A percentile compares a stretch with the other conserved stretches of the same genome.
These are phyloP conservation scores for Byssoonygena ceratinophila DNA, from an alignment of 2,329 filamentous ascomycete genomes.

Conservation along the genomic window DNA sequence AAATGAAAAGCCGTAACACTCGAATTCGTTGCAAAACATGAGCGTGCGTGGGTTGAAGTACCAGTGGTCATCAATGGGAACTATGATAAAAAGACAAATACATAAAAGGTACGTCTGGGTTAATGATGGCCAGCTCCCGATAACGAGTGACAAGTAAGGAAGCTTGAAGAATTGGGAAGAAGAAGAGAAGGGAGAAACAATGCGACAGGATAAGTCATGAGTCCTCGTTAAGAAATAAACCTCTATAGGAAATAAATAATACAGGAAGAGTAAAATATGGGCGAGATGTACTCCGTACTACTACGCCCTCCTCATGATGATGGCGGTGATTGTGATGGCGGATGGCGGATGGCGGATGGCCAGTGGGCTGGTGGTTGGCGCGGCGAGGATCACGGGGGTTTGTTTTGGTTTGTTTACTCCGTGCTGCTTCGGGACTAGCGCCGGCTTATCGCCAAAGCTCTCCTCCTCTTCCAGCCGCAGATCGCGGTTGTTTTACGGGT, in stretches of 20 bases:
- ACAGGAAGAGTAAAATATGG: not conserved
- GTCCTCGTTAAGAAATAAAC: not conserved
- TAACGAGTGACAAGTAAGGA: constrained; percentile 2
- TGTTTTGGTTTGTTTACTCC: constrained; percentile 28
- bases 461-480: too few species aligned
- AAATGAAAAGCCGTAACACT: not conserved
- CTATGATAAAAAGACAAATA: not conserved
- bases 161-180: not conserved
- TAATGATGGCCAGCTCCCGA: not conserved
- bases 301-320: not conserved
- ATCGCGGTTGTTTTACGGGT: too few species aligned
- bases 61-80: not conserved
- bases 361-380: constrained; percentile 25
- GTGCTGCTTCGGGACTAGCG: constrained; percentile 30
- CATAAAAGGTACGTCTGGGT: not conserved
- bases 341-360: constrained; percentile 12
- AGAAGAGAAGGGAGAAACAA: not conserved
- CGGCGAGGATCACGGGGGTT: constrained; percentile 20
- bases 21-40: constrained; percentile 3
- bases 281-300: not conserved
- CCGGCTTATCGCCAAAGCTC: constrained; percentile 32
- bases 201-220: not conserved
- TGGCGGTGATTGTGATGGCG: not conserved
- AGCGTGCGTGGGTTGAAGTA: not conserved
- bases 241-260: not conserved